A percentile compares a stretch with the other conserved stretches of the same genome.
phyloP scores from a whole-genome alignment of 495 filamentous ascomycete species.

The Lasiosphaeria ovina region DNA sequence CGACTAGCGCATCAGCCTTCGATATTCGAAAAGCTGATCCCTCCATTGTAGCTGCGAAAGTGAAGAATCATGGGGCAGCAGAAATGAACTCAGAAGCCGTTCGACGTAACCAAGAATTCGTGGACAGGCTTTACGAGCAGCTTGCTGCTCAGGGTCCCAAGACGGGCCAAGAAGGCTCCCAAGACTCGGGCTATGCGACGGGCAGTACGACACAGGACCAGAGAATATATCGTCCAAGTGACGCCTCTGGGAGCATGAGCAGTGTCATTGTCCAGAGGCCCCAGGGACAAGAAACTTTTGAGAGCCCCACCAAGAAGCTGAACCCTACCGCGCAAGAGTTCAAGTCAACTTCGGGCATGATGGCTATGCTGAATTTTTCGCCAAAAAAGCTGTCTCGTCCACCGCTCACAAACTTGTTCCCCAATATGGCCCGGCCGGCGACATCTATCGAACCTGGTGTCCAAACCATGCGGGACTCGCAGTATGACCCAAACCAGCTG shows the following conservation, averaged over 20 bases:
- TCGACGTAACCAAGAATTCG: too few species aligned
- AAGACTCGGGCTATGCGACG: conserved; percentile 23
- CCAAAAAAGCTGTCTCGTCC: conserved; percentile 25
- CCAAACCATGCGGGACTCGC: neutral
- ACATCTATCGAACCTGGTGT: neutral
- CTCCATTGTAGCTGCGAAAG: conserved; percentile 24
- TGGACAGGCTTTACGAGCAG: neutral
- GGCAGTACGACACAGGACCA: neutral
- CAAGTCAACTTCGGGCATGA: conserved; percentile 12
- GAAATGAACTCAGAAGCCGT: too few species aligned
- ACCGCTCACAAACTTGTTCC: conserved; percentile 26
- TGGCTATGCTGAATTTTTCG: conserved; percentile 5
- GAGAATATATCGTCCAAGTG: too few species aligned
- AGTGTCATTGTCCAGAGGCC: neutral
- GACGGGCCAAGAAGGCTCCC: conserved; percentile 1
- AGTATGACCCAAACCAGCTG: neutral
- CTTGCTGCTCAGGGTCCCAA: neutral
- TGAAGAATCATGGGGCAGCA: conserved; percentile 12
- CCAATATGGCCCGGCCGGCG: conserved; percentile 1
- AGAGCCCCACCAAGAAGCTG: conserved; percentile 18
- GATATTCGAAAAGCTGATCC: conserved; percentile 13
- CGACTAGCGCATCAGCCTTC: neutral
- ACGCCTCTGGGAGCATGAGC: too few species aligned
- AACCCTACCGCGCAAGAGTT: conserved; percentile 35
- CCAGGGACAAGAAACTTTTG: neutral